A percentile compares a stretch with the other conserved stretches of the same genome.
Evolutionary conservation across 768 basidiomycete species (phyloP).

Genomic region (Pisolithus microcarpus): DNA sequence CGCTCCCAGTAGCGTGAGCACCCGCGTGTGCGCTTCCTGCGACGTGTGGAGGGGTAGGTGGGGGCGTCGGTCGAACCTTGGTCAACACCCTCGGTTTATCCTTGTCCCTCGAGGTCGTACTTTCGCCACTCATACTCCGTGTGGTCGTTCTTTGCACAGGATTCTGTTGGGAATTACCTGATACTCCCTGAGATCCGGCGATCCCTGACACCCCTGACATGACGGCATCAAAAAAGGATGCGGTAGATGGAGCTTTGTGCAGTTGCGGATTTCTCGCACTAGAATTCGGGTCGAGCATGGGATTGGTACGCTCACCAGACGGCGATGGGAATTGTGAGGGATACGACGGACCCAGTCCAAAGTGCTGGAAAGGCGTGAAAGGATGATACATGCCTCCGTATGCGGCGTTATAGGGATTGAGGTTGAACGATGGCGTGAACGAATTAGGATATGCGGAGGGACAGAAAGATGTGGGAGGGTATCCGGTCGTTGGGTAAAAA

Average conservation of each 20-base stretch:
- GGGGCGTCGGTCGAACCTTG: conserved; percentile 30
- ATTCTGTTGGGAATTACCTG: background rate
- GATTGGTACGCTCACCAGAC: too few relatives aligned
- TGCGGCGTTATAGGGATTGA: background rate
- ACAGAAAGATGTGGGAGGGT: background rate
- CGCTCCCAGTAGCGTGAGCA: conserved; percentile 4
- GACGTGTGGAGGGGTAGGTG: conserved; percentile 16
- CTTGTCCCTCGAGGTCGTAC: background rate
- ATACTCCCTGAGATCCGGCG: background rate
- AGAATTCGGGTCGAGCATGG: background rate
- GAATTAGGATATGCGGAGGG: background rate
- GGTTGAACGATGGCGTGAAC: background rate
- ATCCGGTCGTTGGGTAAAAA: background rate
- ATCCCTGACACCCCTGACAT: background rate
- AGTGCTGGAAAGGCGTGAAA: background rate
- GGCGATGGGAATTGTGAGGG: background rate
- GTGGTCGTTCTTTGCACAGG: background rate
- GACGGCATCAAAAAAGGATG: background rate
- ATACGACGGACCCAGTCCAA: background rate
- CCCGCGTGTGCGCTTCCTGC: conserved; percentile 4
- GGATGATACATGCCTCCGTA: background rate
- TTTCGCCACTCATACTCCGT: background rate
- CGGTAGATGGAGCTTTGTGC: background rate
- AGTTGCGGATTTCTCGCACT: background rate
- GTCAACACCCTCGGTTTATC: conserved; percentile 20